These are phyloP conservation scores for Oryza coarctata DNA, from an alignment of 176 grass and related monocot species.

Conservation along the genomic window DNA sequence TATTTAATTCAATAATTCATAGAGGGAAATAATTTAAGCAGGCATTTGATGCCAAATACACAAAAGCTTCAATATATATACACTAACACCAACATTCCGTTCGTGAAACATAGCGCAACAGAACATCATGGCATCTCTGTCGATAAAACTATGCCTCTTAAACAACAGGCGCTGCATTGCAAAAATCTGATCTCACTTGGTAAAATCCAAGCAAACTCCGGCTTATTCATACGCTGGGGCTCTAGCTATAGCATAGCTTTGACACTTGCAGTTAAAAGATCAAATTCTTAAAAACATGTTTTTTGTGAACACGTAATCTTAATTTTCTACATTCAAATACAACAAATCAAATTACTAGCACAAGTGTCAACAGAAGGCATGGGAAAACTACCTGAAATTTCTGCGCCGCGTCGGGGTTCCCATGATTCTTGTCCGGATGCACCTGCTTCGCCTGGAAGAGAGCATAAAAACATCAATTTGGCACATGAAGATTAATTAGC, in stretches of 20 bases:
- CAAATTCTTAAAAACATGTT: neutral
- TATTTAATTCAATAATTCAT: neutral
- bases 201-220: neutral
- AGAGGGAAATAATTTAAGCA: too few relatives aligned
- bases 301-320: neutral
- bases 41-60: neutral
- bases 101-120: neutral
- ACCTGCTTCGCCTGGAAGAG: constrained; percentile 71
- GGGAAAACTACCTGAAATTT: constrained; percentile 72
- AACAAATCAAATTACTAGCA: neutral
- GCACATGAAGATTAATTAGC: neutral
- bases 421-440: constrained; percentile 93
- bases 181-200: neutral
- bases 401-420: constrained; percentile 74
- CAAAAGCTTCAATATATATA: neutral
- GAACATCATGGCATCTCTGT: neutral
- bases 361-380: neutral
- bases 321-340: neutral
- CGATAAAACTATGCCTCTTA: neutral
- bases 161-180: neutral
- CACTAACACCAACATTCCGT: neutral
- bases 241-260: neutral
- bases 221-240: too few relatives aligned
- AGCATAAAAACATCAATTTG: constrained; percentile 9
- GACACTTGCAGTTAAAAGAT: neutral